Evolutionary conservation across 1,284 basidiomycete genomes (phyloP).

Genomic region (Vanrija pseudolonga): DNA sequence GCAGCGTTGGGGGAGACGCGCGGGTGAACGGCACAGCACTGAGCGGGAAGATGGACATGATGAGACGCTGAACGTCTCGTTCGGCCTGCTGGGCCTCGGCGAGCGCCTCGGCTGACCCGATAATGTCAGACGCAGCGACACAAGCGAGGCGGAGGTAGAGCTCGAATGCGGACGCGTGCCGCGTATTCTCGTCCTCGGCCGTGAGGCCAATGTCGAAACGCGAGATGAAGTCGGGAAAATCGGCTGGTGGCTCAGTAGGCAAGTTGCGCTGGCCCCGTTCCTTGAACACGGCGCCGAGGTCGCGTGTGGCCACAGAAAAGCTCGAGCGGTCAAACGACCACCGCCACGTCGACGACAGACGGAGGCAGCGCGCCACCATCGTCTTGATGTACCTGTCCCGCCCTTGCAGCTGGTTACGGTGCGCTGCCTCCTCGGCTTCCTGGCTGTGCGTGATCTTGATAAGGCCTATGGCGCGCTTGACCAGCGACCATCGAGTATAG

Average conservation of each 20-base stretch:
- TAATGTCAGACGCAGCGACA: slow-evolving; percentile 47
- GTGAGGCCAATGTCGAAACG: slow-evolving; percentile 60
- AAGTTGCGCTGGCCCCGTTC: slow-evolving; percentile 76
- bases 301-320: slow-evolving; percentile 62
- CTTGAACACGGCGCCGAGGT: slow-evolving; percentile 72
- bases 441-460: slow-evolving; percentile 60
- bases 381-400: slow-evolving; percentile 73
- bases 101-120: slow-evolving; percentile 32
- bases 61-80: slow-evolving; percentile 64
- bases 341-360: slow-evolving; percentile 66
- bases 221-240: slow-evolving; percentile 74
- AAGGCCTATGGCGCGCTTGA: slow-evolving; percentile 58
- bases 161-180: slow-evolving; percentile 68
- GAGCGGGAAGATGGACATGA: slow-evolving; percentile 75
- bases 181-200: slow-evolving; percentile 53
- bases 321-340: slow-evolving; percentile 65
- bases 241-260: slow-evolving; percentile 62
- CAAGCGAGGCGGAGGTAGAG: slow-evolving; percentile 63
- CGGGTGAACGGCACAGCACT: slow-evolving; percentile 60
- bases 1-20: slow-evolving; percentile 54
- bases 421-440: slow-evolving; percentile 53
- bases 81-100: slow-evolving; percentile 48
- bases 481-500: slow-evolving; percentile 65
- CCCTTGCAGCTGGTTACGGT: slow-evolving; percentile 55
- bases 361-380: slow-evolving; percentile 68